Conservation (phyloP, 2,329 filamentous ascomycete genomes). For the Clonostachys sp. region DNA sequence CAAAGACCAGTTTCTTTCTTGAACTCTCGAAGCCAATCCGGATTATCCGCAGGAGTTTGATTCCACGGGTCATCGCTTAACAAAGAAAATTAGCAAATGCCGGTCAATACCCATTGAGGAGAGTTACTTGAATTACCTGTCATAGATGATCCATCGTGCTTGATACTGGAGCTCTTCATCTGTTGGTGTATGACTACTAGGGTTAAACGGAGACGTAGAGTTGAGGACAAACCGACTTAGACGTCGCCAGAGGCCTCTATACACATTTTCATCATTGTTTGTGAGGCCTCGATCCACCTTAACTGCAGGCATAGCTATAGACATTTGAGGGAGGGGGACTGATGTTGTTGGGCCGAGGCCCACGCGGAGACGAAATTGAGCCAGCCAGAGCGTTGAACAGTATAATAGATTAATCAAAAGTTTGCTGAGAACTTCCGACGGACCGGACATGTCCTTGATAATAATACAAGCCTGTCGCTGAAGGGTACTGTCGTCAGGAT, state of each 20-base stretch:
- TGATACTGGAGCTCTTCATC: constrained; percentile 26
- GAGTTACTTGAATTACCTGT: constrained; percentile 12
- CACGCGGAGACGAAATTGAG: constrained; percentile 4
- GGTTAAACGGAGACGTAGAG: constrained; percentile 7
- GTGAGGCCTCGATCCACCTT: too few relatives aligned
- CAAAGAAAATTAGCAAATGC: background rate
- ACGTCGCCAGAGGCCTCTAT: too few relatives aligned
- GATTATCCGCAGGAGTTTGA: constrained; percentile 51
- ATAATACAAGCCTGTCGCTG: constrained; percentile 13
- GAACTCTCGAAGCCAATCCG: constrained; percentile 51
- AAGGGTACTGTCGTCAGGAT: constrained; percentile 8
- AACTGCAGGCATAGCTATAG: too few relatives aligned
- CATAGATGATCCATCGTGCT: constrained; percentile 21
- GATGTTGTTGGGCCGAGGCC: too few relatives aligned
- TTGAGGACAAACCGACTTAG: too few relatives aligned
- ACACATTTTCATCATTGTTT: too few relatives aligned
- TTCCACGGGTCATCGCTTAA: constrained; percentile 53
- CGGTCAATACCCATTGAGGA: background rate
- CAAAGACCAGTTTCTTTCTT: constrained; percentile 45
- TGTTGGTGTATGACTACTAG: constrained; percentile 18
- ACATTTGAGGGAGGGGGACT: too few relatives aligned
- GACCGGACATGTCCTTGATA: constrained; percentile 9
- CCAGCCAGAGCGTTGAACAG: constrained; percentile 10
- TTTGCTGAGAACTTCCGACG: constrained; percentile 13
- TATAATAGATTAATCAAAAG: constrained; percentile 12